Evolutionary conservation across 257 asterid genomes (phyloP).

Genomic region (Henckelia pumila): DNA sequence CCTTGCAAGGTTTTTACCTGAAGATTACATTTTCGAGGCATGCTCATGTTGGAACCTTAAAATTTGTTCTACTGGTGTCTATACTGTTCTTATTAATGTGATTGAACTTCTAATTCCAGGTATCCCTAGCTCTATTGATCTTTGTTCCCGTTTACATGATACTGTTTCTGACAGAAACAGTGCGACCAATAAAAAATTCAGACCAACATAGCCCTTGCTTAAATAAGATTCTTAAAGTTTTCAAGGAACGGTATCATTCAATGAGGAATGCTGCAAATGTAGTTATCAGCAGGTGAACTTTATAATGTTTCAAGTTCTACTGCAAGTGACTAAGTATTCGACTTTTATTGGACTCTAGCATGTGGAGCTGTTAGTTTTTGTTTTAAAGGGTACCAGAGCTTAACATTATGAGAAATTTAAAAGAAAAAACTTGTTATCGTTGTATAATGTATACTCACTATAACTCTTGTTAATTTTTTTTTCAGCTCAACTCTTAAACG

Average conservation of each 20-base stretch:
- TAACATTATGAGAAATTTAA: neutral
- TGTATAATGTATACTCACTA: neutral
- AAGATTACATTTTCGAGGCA: constrained; percentile 64
- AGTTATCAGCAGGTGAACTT: constrained; percentile 58
- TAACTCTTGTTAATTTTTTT: constrained; percentile 23
- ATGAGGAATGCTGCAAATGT: constrained; percentile 68
- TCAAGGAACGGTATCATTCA: constrained; percentile 55
- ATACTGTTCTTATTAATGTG: constrained; percentile 11
- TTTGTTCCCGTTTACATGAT: constrained; percentile 65
- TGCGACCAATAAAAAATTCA: constrained; percentile 38
- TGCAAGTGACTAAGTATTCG: neutral
- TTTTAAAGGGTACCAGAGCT: neutral
- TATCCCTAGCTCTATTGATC: constrained; percentile 64
- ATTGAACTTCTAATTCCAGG: constrained; percentile 45
- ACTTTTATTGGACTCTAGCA: neutral
- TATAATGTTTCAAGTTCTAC: too few relatives aligned
- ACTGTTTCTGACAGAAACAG: constrained; percentile 69
- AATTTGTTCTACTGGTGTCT: neutral
- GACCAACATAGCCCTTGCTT: constrained; percentile 33
- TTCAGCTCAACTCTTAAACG: constrained; percentile 70
- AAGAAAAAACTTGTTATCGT: neutral
- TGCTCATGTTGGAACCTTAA: constrained; percentile 20
- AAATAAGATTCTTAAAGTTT: constrained; percentile 49
- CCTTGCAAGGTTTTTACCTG: constrained; percentile 87
- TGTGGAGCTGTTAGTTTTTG: neutral